Evolutionary conservation across 2,329 filamentous ascomycete genomes (phyloP).

Genomic region (Atkinsonella texensis): DNA sequence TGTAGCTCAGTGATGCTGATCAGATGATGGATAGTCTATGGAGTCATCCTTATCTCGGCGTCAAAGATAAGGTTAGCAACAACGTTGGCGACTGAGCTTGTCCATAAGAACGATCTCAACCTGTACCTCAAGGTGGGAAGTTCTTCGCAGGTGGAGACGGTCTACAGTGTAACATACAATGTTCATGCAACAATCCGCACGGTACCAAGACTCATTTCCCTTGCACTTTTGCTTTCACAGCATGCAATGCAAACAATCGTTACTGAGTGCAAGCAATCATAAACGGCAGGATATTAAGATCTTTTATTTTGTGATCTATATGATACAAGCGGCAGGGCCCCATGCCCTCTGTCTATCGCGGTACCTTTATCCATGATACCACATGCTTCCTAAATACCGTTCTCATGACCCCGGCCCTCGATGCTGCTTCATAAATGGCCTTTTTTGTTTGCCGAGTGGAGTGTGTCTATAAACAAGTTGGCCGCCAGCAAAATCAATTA

Average conservation of each 20-base stretch:
- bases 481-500: constrained; percentile 12
- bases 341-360: constrained; percentile 13
- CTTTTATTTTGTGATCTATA: constrained; percentile 5
- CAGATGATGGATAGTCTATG: background rate
- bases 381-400: background rate
- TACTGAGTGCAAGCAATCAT: background rate
- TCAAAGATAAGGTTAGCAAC: background rate
- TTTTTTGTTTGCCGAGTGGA: constrained; percentile 34
- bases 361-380: constrained; percentile 8
- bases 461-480: constrained; percentile 30
- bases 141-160: background rate
- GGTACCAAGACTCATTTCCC: background rate
- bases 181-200: background rate
- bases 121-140: background rate
- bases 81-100: background rate
- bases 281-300: constrained; percentile 1
- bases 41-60: background rate
- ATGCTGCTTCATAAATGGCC: constrained; percentile 18
- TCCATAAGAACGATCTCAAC: background rate
- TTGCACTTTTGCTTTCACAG: no score
- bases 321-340: constrained; percentile 20
- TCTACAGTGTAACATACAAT: background rate
- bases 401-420: constrained; percentile 8
- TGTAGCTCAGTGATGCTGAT: background rate
- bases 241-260: background rate